phyloP scores from a whole-genome alignment of 2,329 filamentous ascomycete species.

The Elsinoe batatas region DNA sequence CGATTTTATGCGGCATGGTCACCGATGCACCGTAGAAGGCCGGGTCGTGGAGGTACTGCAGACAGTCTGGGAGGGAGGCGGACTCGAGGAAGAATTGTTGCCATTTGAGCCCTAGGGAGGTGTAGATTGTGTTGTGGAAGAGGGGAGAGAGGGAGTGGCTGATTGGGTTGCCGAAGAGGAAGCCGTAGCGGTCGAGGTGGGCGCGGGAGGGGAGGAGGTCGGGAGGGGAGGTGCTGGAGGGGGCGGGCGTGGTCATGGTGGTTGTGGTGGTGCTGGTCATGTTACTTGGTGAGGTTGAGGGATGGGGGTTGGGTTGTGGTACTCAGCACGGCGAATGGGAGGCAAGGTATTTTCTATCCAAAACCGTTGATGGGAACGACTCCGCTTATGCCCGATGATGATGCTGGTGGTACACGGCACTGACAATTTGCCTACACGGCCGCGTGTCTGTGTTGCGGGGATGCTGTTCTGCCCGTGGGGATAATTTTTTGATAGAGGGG shows the following conservation, averaged over 20 bases:
- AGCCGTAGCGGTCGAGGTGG: slow-evolving; percentile 41
- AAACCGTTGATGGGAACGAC: neutral
- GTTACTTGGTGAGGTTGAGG: neutral
- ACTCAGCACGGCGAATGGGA: slow-evolving; percentile 8
- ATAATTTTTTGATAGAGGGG: slow-evolving; percentile 1
- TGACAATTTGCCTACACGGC: neutral
- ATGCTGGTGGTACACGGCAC: neutral
- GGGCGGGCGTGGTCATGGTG: neutral
- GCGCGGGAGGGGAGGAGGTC: slow-evolving; percentile 7
- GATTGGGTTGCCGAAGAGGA: slow-evolving; percentile 48
- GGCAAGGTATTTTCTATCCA: neutral
- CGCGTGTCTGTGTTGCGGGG: neutral
- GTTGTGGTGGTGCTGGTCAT: slow-evolving; percentile 6
- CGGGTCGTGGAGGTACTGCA: slow-evolving; percentile 44
- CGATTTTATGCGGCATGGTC: slow-evolving; percentile 77
- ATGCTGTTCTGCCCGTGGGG: slow-evolving; percentile 2
- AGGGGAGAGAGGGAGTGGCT: slow-evolving; percentile 48
- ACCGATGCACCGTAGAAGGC: slow-evolving; percentile 55
- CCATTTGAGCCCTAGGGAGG: slow-evolving; percentile 43
- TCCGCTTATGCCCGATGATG: slow-evolving; percentile 9
- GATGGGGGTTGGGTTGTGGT: neutral
- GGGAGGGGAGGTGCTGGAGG: neutral
- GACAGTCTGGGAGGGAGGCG: slow-evolving; percentile 35
- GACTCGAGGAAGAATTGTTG: slow-evolving; percentile 41
- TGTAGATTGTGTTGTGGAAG: slow-evolving; percentile 46